Conservation (phyloP, 2,329 filamentous ascomycete species). For the Massarina eburnea region DNA sequence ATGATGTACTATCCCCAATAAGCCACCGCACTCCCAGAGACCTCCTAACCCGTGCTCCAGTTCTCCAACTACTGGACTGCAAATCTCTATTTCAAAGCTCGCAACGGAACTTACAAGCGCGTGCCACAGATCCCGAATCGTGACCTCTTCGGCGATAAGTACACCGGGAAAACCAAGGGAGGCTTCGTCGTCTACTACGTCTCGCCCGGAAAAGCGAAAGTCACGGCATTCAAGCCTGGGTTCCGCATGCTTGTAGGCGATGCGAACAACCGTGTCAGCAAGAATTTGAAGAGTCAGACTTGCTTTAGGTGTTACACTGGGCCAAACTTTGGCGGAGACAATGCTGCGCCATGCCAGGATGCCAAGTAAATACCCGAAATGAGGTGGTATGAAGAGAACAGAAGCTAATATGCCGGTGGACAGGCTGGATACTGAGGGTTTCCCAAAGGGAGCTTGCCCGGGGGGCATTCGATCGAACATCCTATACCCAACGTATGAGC, state of each 20-base stretch:
- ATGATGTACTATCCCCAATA: constrained; percentile 29
- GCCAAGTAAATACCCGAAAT: constrained; percentile 6
- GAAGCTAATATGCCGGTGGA: neutral
- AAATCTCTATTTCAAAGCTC: constrained; percentile 31
- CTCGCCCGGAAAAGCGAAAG: constrained; percentile 42
- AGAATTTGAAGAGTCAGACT: constrained; percentile 30
- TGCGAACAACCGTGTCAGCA: constrained; percentile 17
- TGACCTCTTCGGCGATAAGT: constrained; percentile 40
- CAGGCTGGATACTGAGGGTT: constrained; percentile 15
- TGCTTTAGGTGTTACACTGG: constrained; percentile 50
- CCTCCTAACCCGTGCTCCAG: neutral
- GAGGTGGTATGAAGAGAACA: neutral
- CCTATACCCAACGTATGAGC: constrained; percentile 17
- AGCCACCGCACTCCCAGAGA: neutral
- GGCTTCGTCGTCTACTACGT: constrained; percentile 54
- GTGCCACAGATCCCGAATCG: constrained; percentile 32
- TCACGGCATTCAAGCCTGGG: constrained; percentile 48
- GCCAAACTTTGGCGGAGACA: constrained; percentile 47
- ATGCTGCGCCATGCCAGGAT: constrained; percentile 26
- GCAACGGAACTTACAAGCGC: constrained; percentile 49
- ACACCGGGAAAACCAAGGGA: constrained; percentile 37
- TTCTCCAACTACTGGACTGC: constrained; percentile 40
- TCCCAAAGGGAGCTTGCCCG: constrained; percentile 14
- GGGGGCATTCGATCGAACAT: constrained; percentile 26
- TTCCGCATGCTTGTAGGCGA: constrained; percentile 50